Base-by-base conservation (phyloP, 495 filamentous ascomycete species). In the Letharia columbiana region DNA sequence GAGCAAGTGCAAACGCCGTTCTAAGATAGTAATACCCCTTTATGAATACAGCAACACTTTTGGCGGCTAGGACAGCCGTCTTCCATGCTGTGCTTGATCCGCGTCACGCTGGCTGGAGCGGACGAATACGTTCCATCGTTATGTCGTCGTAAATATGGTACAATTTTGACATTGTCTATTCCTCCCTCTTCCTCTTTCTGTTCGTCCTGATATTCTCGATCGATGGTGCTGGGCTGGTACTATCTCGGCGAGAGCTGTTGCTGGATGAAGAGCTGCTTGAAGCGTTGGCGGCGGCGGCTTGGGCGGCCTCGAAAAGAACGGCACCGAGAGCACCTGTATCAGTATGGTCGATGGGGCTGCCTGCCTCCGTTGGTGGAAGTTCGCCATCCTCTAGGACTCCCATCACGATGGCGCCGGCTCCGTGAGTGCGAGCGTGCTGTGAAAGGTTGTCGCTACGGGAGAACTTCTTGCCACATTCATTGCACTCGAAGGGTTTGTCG, bases 391-490 rank as follows among this genome's bases (percentile, higher is more conserved):
- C 89, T 50, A 96, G 78, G 66, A 97, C 81, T 66, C 89, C 87
- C 90, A 98, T 90, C 64, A 92, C 86, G 68, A 97, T 89, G 64
- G 93, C 89, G 56, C 91, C 91, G 61, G 86, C 86, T 57, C 91
- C 95, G 71, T 99, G 95, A 18, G 94, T 99, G 60, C 95, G 87
- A 59, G 94, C 87, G 73, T 99, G 95, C 77, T 99, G 95, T 41
- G 91, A 88, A 33, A 99, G 84, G 79, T 99, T 99, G 77, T 99
- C 95, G 71, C 89, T 93, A 65, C 95, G 89, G 2, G 94, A 98
- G 81, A 98, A 99, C 81, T 96, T 96, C 86, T 99, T 99, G 66
- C 94, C 93, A 71, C 95, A 99, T 78, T 98, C 92, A 66, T 85
- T 79, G 79, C 95, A 99, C 76, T 96, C 91, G 75, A 98, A 98